Base-by-base conservation (phyloP, 345 rosid species). In the Ceriops zippeliana region DNA sequence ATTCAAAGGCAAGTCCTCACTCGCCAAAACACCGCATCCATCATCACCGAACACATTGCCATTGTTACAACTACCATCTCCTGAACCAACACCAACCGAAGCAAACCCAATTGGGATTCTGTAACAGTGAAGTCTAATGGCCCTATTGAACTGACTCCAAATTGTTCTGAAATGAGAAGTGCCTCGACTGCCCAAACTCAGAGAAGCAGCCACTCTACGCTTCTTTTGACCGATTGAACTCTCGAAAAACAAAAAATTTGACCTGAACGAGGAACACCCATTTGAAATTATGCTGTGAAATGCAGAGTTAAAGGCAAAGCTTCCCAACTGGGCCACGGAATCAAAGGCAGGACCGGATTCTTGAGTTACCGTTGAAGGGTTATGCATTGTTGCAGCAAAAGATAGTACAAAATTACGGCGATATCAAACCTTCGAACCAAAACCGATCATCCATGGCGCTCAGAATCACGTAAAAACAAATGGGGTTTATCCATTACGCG, bases 61-160 rank as follows among this genome's bases (percentile, higher is more conserved):
- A 63, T 24, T 54, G 38, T 28, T 38, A 17, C 57, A 15, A 59
- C 38, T 51, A 30, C 16, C 56, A 51, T 86, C 87, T 16, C 78
- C 84, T 30, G 90, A 73, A 62, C 83, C 78, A 30, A 80, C 78
- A 71, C 81, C 81, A 58, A 92, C 70, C 5, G 99, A 85, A 47
- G 89, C 97, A 51, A 96, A 89, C 61, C 90, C 90, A 42, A 89
- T 79, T 1, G 99, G 97, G 70, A 90, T 85, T 68, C 86, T 92
- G 65, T 84, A 89, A 60, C 89, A 86, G 42, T 92, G 98, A 58
- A 86, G 81, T 76, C 81, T 82, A 62, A 92, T 75, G 22, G 77
- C 82, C 70, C 81, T 80, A 46, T 92, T 90, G 70, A 96, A 89
- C 59, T 92, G 96, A 24, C 57, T 82, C 62, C 88, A 71, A 64